Conservation (phyloP, 768 basidiomycete species). For the Hirschioporus abietinus region DNA sequence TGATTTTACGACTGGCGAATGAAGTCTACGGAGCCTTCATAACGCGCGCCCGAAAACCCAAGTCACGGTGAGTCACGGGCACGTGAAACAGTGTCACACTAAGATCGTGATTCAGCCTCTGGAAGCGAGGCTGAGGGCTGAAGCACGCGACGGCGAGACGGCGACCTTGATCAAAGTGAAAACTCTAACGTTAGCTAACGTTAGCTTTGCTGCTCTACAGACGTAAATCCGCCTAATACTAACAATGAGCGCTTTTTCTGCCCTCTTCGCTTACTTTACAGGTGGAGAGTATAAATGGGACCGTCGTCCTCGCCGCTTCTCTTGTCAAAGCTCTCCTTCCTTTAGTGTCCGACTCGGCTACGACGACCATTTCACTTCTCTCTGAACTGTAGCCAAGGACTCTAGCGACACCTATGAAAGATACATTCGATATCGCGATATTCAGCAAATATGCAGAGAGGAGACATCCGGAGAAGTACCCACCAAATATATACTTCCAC, state of each 20-base stretch:
- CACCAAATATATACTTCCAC: constrained; percentile 55
- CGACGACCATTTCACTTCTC: too few relatives aligned
- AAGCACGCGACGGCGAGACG: not conserved
- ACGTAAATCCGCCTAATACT: not conserved
- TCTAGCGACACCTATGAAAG: constrained; percentile 3
- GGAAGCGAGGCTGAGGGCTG: not conserved
- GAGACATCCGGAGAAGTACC: constrained; percentile 45
- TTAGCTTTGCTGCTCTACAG: not conserved
- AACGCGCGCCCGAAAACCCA: not conserved
- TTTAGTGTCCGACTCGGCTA: not conserved
- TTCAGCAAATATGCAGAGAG: constrained; percentile 56
- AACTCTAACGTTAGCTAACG: constrained; percentile 1
- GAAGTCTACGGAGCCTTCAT: not conserved
- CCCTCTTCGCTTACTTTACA: not conserved
- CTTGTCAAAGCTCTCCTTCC: not conserved
- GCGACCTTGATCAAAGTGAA: not conserved
- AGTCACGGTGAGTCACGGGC: not conserved
- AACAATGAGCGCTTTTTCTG: not conserved
- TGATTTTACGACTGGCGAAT: not conserved
- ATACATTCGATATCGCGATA: constrained; percentile 34
- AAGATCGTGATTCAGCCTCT: not conserved
- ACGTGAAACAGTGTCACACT: not conserved
- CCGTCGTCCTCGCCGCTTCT: not conserved
- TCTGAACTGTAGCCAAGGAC: too few relatives aligned
- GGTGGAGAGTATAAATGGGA: not conserved